Conservation (phyloP, 1,284 basidiomycete species). For the Sporisorium graminicola region DNA sequence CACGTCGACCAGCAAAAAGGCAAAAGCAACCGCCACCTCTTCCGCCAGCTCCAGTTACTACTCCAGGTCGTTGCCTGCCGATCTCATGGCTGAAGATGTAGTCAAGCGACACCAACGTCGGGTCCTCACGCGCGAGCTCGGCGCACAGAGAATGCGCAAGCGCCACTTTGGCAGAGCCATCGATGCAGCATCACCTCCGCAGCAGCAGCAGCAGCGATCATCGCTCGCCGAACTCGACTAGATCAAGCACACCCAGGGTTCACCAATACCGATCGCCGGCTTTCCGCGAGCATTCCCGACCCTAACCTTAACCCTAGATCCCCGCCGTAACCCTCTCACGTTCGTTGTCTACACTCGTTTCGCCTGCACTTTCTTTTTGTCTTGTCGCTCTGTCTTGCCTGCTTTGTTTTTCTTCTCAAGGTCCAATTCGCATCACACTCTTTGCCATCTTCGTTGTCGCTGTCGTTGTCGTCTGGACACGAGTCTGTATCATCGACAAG, state of each 20-base stretch:
- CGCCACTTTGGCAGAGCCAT: slow-evolving; percentile 31
- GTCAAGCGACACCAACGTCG: slow-evolving; percentile 20
- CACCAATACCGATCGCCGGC: not conserved
- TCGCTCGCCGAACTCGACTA: slow-evolving; percentile 16
- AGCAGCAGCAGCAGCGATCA: slow-evolving; percentile 1
- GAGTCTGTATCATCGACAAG: not conserved
- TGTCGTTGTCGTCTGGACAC: not conserved
- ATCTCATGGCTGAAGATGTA: slow-evolving; percentile 6
- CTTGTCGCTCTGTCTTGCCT: slow-evolving; percentile 8
- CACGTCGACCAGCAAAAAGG: slow-evolving; percentile 13
- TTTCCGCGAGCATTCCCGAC: not conserved
- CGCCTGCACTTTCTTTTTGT: slow-evolving; percentile 7
- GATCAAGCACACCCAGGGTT: not conserved
- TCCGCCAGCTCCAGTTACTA: slow-evolving; percentile 15
- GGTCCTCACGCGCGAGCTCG: slow-evolving; percentile 12
- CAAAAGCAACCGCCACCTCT: slow-evolving; percentile 17
- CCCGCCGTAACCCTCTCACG: not conserved
- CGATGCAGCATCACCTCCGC: slow-evolving; percentile 3
- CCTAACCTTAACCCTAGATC: not conserved
- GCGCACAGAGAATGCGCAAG: slow-evolving; percentile 17
- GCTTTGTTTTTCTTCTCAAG: slow-evolving; percentile 1
- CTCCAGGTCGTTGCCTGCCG: slow-evolving; percentile 14
- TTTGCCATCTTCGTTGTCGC: slow-evolving; percentile 8
- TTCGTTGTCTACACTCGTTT: not conserved
- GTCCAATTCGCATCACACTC: slow-evolving; percentile 5